These are phyloP conservation scores for Pseudozyma flocculosa DNA, from an alignment of 1,284 basidiomycete genomes.

Conservation along the genomic window DNA sequence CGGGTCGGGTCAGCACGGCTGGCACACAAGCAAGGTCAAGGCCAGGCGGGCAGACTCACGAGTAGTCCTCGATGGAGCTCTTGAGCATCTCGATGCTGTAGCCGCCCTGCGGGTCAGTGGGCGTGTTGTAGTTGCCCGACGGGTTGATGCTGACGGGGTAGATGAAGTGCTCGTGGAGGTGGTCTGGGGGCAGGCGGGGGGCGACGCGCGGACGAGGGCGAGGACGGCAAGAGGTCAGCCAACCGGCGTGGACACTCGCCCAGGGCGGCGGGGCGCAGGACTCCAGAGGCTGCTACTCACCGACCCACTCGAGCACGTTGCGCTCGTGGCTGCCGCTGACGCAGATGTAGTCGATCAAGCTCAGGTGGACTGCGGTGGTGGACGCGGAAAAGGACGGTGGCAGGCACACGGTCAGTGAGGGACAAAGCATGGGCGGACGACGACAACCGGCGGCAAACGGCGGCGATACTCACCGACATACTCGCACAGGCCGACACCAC, in stretches of 20 bases:
- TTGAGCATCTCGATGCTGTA: conserved; percentile 61
- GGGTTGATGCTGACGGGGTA: conserved; percentile 85
- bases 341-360: conserved; percentile 77
- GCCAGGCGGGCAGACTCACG: conserved; percentile 27
- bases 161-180: conserved; percentile 89
- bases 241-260: no score
- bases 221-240: no score
- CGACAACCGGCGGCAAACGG: no score
- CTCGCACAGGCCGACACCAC: conserved; percentile 91
- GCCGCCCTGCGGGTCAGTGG: conserved; percentile 61
- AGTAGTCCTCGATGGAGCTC: conserved; percentile 59
- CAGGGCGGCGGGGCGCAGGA: no score
- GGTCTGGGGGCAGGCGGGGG: conserved; percentile 61
- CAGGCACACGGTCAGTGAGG: no score
- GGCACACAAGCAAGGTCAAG: no score
- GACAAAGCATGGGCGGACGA: no score
- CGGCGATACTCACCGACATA: conserved; percentile 70
- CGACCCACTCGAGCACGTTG: conserved; percentile 75
- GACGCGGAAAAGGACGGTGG: no score
- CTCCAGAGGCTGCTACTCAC: no score
- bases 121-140: conserved; percentile 81
- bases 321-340: conserved; percentile 87
- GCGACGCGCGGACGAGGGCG: no score
- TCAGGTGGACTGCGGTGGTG: conserved; percentile 63
- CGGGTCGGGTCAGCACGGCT: no score